Percentiles rank a stretch among this genome's conserved stretches.
These are phyloP conservation scores for Penicillium cataractarum DNA, from an alignment of 495 filamentous ascomycete species.

Conservation along the genomic window DNA sequence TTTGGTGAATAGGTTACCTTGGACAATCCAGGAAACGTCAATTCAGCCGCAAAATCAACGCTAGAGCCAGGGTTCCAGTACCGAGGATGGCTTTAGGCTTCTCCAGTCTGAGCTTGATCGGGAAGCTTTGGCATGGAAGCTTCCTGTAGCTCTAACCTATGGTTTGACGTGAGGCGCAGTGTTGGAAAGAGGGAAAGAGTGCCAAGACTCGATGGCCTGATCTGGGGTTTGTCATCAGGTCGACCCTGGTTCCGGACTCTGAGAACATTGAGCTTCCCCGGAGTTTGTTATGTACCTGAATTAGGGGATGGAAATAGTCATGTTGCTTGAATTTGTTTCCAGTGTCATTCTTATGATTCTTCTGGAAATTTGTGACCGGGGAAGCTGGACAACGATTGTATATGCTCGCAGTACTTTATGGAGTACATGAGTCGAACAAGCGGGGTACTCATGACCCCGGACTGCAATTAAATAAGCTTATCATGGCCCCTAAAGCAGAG, in stretches of 20 bases:
- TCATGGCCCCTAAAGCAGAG: background rate
- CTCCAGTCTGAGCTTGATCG: background rate
- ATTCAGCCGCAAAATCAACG: background rate
- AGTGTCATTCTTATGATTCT: no score
- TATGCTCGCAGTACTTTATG: background rate
- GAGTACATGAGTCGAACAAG: background rate
- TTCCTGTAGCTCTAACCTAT: background rate
- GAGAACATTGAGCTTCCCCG: background rate
- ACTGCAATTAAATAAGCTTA: background rate
- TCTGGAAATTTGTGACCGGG: no score
- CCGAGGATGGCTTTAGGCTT: background rate
- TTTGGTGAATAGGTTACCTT: background rate
- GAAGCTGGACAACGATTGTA: background rate
- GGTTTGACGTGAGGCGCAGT: background rate
- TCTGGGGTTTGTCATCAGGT: slow-evolving; percentile 7
- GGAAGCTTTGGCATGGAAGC: background rate
- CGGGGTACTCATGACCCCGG: background rate
- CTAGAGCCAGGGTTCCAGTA: background rate
- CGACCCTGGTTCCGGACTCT: background rate
- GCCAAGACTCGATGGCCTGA: slow-evolving; percentile 6
- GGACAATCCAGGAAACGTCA: no score
- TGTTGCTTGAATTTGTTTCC: no score
- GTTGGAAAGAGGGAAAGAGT: background rate
- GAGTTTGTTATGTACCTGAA: no score
- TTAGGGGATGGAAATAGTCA: no score